These are phyloP conservation scores for Keithomyces neogunnii DNA, from an alignment of 2,329 filamentous ascomycete genomes.

Conservation along the genomic window DNA sequence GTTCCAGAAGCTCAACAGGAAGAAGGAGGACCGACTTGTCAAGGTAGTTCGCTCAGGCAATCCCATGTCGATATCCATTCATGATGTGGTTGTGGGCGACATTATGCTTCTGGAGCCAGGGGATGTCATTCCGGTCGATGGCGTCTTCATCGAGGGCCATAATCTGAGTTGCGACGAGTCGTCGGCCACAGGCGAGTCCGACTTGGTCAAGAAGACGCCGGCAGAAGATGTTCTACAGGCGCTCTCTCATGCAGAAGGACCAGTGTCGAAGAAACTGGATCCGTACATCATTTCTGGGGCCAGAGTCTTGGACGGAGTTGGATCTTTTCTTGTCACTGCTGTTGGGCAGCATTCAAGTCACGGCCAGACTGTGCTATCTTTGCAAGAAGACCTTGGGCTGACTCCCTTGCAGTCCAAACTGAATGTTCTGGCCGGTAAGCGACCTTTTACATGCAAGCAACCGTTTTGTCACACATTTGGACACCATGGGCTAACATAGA, in stretches of 20 bases:
- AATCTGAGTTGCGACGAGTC: constrained; percentile 60
- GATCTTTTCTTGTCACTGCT: constrained; percentile 46
- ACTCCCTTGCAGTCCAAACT: constrained; percentile 50
- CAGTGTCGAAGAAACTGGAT: constrained; percentile 40
- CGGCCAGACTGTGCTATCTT: constrained; percentile 47
- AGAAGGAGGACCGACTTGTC: constrained; percentile 52
- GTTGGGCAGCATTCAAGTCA: constrained; percentile 47
- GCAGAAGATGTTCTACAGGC: constrained; percentile 27
- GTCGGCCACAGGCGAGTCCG: constrained; percentile 65
- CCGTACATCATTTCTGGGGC: constrained; percentile 55
- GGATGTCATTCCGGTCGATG: constrained; percentile 63
- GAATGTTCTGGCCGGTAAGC: constrained; percentile 19
- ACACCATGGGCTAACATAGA: too few relatives aligned
- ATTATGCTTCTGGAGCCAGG: constrained; percentile 60
- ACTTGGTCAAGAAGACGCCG: constrained; percentile 58
- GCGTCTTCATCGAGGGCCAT: constrained; percentile 52
- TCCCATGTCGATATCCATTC: constrained; percentile 52
- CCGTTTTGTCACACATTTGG: too few relatives aligned
- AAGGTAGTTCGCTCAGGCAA: constrained; percentile 61
- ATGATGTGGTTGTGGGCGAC: constrained; percentile 62
- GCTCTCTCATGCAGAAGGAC: constrained; percentile 7
- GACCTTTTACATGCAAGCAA: too few relatives aligned
- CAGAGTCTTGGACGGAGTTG: constrained; percentile 40
- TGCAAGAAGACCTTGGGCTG: constrained; percentile 40
- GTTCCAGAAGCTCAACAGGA: constrained; percentile 53